Conservation (phyloP, 2,329 filamentous ascomycete species). For the Aspergillus sp. region DNA sequence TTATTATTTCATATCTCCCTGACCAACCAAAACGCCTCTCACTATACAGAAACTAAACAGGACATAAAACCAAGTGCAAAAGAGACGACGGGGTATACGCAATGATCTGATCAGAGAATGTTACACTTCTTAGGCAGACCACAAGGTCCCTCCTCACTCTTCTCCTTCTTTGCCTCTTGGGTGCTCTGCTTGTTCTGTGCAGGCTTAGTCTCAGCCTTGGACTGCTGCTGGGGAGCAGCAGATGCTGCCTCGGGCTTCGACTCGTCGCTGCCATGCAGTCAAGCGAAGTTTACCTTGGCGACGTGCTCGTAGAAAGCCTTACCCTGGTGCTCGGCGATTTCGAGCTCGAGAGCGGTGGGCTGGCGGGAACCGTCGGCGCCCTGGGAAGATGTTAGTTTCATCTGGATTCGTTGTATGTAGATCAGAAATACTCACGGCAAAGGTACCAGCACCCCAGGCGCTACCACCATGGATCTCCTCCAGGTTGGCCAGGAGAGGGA, state of each 20-base stretch:
- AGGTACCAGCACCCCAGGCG: conserved; percentile 92
- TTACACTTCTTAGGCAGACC: conserved; percentile 71
- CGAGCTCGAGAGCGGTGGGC: conserved; percentile 69
- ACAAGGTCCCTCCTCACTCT: conserved; percentile 59
- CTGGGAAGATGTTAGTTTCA: conserved; percentile 25
- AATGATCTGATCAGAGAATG: conserved; percentile 50
- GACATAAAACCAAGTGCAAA: too few species aligned
- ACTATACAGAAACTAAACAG: conserved; percentile 6
- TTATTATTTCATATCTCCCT: conserved; percentile 1
- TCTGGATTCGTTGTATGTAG: not conserved
- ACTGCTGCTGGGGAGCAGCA: conserved; percentile 19
- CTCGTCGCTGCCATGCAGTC: conserved; percentile 65
- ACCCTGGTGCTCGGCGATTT: conserved; percentile 78
- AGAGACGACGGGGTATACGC: not conserved
- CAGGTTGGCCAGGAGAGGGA: conserved; percentile 65
- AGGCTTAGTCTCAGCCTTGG: conserved; percentile 12
- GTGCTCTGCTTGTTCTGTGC: conserved; percentile 22
- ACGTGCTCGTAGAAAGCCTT: conserved; percentile 76
- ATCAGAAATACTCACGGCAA: conserved; percentile 52
- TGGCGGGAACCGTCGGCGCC: conserved; percentile 74
- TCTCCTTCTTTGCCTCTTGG: conserved; percentile 43
- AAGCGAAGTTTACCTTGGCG: conserved; percentile 65
- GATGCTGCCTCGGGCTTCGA: conserved; percentile 22
- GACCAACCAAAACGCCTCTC: conserved; percentile 5
- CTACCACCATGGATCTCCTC: conserved; percentile 78